A percentile compares a stretch with the other conserved stretches of the same genome.
phyloP scores from a whole-genome alignment of 2,329 filamentous ascomycete genomes.

The Helicocarpus griseus region DNA sequence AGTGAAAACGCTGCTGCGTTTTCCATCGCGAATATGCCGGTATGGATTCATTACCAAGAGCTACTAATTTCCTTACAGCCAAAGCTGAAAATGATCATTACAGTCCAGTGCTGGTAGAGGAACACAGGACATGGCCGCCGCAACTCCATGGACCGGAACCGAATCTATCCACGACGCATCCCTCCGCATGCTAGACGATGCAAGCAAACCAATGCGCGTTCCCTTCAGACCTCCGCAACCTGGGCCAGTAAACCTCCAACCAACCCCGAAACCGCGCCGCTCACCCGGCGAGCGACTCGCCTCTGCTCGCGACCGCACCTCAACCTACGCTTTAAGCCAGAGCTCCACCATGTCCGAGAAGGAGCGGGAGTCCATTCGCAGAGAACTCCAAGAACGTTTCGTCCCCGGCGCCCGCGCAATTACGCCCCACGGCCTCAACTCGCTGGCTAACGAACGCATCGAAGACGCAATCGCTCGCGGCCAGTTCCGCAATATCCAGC shows the following conservation, averaged over 20 bases:
- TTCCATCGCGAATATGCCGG: constrained; percentile 44
- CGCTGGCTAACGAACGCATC: constrained; percentile 82
- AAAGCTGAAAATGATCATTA: neutral
- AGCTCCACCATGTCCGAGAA: constrained; percentile 53
- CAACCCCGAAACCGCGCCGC: constrained; percentile 32
- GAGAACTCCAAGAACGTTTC: constrained; percentile 74
- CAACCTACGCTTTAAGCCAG: constrained; percentile 45
- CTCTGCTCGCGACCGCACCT: constrained; percentile 49
- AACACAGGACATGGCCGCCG: constrained; percentile 57
- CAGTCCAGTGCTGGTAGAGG: constrained; percentile 55
- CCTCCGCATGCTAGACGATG: constrained; percentile 65
- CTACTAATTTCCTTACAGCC: neutral
- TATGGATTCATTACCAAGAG: constrained; percentile 18
- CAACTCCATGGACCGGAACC: constrained; percentile 65
- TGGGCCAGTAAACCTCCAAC: constrained; percentile 36
- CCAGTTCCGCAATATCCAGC: constrained; percentile 74
- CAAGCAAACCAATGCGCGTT: constrained; percentile 46
- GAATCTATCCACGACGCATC: constrained; percentile 67
- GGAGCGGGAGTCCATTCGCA: constrained; percentile 61
- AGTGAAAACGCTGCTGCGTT: constrained; percentile 45
- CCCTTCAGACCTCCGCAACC: constrained; percentile 32
- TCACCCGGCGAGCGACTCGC: constrained; percentile 44
- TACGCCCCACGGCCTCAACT: constrained; percentile 66
- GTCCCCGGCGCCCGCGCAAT: constrained; percentile 60
- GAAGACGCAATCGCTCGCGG: constrained; percentile 88